Base-by-base conservation (phyloP, 2,329 filamentous ascomycete genomes). In the Botrytis tulipae region DNA sequence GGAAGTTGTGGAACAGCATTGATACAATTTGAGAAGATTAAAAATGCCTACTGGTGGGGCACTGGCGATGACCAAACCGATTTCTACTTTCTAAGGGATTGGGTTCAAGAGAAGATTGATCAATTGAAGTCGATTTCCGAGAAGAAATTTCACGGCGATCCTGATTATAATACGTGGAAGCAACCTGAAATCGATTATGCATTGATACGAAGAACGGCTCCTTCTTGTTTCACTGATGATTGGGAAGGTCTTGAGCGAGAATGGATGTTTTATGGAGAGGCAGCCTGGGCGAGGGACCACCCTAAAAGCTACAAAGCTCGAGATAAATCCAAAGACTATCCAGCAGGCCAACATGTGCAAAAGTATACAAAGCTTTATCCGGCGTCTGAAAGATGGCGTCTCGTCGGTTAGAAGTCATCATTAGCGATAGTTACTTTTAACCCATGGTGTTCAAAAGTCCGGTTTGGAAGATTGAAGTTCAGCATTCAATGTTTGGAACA, bases 211-310 rank as follows among this genome's bases (percentile, higher is more conserved):
- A 40, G n/a, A 20, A 72, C 70, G 9, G 70, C 70, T 2, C 46
- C 61, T 32, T 72, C 70, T 32, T 72, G 70, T 67, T 66, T 67
- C 18, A n/a, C 46, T 5, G 37, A 57, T 12, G 61, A 72, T 42
- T 54, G 44, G 25, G 37, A 67, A 20, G 60, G 60, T 9, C 61
- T 72, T 42, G 70, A 67, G 14, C 25, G 44, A 25, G 46, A 72
- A 10, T 72, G 35, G 22, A 72, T 72, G 44, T 42, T 4, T 9
- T 72, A 59, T 35, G 25, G 18, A 20, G 70, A 70, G 61, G 60
- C 61, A 14, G 32, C 6, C 46, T 72, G 44, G 70, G 70, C 70
- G 4, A 37, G 4, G 16, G 32, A 54, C 22, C 18, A 54, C 32
- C 25, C 70, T 20, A 25, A 42, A 35, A 57, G 22, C 25, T 67